Base-by-base conservation (phyloP, 768 basidiomycete genomes). In the Leccinum truebloodii region DNA sequence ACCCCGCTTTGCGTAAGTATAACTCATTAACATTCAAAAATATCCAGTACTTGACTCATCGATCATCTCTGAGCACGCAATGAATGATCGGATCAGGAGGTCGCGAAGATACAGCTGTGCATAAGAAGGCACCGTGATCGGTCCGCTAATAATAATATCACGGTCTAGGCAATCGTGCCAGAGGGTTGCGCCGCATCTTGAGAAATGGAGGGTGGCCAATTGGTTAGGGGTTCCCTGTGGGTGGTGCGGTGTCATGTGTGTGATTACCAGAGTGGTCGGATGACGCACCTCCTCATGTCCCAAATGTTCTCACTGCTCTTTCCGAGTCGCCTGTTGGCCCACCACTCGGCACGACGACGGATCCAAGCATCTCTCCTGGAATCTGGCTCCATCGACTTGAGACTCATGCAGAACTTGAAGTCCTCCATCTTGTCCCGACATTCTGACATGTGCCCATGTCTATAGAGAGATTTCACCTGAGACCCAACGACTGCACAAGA, bases 261-360 rank as follows among this genome's bases (percentile, higher is more conserved):
- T n/a, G 16, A 34, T 32, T 18, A 20, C 28, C 34, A 50, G 32
- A 37, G 20, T 6, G 16, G n/a, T 52, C n/a, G 37, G 53, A 34
- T 54, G 18, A 80, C 89, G 69, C 73, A 96, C 95, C 79, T 83
- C 75, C 95, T 78, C 28, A 91, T 79, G 60, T 92, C 88, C 96
- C 96, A 99, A 2, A 99, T 86, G 71, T 95, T 94, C 76, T 98
- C 96, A 66, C 94, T 95, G 75, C 93, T 95, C 73, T 85, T 86
- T 20, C 76, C 81, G 9, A 91, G 70, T 55, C 96, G 78, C 55
- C 90, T 78, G 35, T 80, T 77, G 5, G 95, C 94, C 96, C 95
- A 97, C 94, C 95, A 95, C 71, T 95, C 93, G 2, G 96, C 96
- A 57, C 92, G 80, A 18, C 90, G 81, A 53, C 79, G 81, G 59